Percentiles rank a stretch among this genome's conserved stretches.
These are phyloP conservation scores for Zoysia japonica DNA, from an alignment of 176 grass and related monocot genomes.

Conservation along the genomic window DNA sequence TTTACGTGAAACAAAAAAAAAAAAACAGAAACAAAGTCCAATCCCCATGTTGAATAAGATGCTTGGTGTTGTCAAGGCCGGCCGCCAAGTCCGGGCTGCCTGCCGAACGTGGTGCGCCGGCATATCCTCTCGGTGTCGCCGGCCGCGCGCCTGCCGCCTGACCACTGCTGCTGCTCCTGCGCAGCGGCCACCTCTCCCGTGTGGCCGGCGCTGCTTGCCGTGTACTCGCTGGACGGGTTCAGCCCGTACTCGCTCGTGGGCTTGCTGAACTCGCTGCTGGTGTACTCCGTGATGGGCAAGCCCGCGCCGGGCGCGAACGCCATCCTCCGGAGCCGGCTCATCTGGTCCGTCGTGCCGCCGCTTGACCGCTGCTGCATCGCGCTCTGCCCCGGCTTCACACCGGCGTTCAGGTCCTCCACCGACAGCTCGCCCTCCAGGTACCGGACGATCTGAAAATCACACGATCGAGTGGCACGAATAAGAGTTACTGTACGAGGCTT, in stretches of 20 bases:
- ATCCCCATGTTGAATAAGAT: neutral
- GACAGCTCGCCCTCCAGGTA: constrained; percentile 91
- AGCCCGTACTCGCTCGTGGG: constrained; percentile 62
- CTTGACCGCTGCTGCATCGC: constrained; percentile 38
- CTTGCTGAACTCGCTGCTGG: constrained; percentile 63
- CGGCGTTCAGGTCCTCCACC: constrained; percentile 73
- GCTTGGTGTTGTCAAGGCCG: neutral
- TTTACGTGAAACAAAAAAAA: too few relatives aligned
- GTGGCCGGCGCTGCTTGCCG: constrained; percentile 41
- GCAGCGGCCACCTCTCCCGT: constrained; percentile 41
- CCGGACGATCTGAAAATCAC: constrained; percentile 57
- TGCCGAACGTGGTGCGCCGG: constrained; percentile 32
- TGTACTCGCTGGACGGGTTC: constrained; percentile 51
- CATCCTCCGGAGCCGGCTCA: constrained; percentile 58
- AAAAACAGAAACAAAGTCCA: neutral
- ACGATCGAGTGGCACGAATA: neutral
- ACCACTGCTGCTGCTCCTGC: neutral
- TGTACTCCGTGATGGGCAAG: constrained; percentile 53
- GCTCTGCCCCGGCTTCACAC: constrained; percentile 67
- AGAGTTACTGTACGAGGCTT: too few relatives aligned
- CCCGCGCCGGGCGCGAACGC: constrained; percentile 53
- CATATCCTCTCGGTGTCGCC: constrained; percentile 32
- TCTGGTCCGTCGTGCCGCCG: constrained; percentile 42
- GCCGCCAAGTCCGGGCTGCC: constrained; percentile 2
- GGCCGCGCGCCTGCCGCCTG: neutral